phyloP scores from a whole-genome alignment of 108 stramenopile species.

The Nitzschia palea region DNA sequence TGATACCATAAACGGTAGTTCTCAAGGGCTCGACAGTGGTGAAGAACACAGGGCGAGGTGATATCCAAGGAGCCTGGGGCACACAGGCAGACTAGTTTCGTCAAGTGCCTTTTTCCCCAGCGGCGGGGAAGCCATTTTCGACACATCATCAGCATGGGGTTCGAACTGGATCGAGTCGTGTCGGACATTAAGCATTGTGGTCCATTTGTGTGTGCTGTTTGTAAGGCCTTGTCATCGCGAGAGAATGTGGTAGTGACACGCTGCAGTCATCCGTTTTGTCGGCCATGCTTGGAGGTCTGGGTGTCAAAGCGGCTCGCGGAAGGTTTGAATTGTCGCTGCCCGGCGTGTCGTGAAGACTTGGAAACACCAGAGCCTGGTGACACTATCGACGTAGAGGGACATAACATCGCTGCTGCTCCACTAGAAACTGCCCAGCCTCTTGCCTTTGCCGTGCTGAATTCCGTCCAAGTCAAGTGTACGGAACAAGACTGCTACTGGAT shows the following conservation, averaged over 20 bases:
- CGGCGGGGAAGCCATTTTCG: too few relatives aligned
- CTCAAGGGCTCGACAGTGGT: too few relatives aligned
- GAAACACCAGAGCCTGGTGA: not conserved
- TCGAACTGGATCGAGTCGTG: conserved; percentile 33
- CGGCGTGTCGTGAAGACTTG: conserved; percentile 21
- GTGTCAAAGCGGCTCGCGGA: conserved; percentile 14
- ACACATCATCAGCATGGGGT: conserved; percentile 25
- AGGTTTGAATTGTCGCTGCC: conserved; percentile 13
- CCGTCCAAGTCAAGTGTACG: conserved; percentile 37
- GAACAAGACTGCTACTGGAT: conserved; percentile 15
- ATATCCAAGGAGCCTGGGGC: too few relatives aligned
- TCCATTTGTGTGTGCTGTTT: conserved; percentile 44
- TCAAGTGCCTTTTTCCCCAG: too few relatives aligned
- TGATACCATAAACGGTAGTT: too few relatives aligned
- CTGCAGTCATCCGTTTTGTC: conserved; percentile 39
- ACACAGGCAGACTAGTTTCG: too few relatives aligned
- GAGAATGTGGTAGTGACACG: conserved; percentile 43
- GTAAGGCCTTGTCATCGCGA: conserved; percentile 27
- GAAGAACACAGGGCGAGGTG: too few relatives aligned
- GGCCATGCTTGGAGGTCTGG: conserved; percentile 26
- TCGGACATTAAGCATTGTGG: conserved; percentile 46
- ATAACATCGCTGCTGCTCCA: not conserved
- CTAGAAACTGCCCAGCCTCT: conserved; percentile 36
- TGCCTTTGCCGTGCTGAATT: conserved; percentile 26
- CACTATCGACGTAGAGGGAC: conserved; percentile 9